phyloP scores from a whole-genome alignment of 805 yeast species.

The Candida pseudoglaebosa region DNA sequence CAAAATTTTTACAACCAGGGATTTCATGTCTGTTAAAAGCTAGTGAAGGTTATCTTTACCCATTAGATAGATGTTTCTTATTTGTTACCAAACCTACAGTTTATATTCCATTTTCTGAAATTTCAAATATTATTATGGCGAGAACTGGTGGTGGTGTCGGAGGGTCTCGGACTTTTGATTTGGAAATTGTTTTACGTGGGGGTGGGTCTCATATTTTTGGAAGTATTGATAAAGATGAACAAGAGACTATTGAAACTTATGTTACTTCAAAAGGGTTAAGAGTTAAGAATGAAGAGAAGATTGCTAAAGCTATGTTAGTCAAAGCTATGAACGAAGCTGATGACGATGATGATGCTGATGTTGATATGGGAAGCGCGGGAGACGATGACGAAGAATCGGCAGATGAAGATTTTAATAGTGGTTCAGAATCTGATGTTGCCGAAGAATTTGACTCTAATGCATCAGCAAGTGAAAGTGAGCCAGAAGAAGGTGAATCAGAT shows the following conservation, averaged over 20 bases:
- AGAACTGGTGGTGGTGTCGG: conserved; percentile 78
- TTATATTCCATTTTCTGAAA: conserved; percentile 82
- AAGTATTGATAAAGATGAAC: conserved; percentile 87
- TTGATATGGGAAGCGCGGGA: conserved; percentile 64
- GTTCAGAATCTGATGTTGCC: conserved; percentile 66
- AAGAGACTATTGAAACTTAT: conserved; percentile 68
- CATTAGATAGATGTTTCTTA: conserved; percentile 86
- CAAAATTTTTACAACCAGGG: conserved; percentile 77
- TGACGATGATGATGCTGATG: conserved; percentile 28
- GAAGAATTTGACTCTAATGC: conserved; percentile 81
- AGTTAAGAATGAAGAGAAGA: conserved; percentile 85
- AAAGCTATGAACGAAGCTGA: conserved; percentile 64
- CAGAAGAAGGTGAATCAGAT: conserved; percentile 15
- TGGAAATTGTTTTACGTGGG: conserved; percentile 69
- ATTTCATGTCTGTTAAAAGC: conserved; percentile 92
- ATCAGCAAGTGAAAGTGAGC: conserved; percentile 25
- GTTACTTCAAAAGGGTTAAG: conserved; percentile 72
- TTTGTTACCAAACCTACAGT: conserved; percentile 94
- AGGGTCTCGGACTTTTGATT: conserved; percentile 86
- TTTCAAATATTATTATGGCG: conserved; percentile 72
- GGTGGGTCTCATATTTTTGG: conserved; percentile 76
- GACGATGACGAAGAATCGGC: conserved; percentile 66
- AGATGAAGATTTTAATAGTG: conserved; percentile 81
- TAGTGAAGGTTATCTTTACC: conserved; percentile 88
- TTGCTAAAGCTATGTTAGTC: conserved; percentile 77